phyloP scores from a whole-genome alignment of 129 eudicot species.

The Deinandra increscens region DNA sequence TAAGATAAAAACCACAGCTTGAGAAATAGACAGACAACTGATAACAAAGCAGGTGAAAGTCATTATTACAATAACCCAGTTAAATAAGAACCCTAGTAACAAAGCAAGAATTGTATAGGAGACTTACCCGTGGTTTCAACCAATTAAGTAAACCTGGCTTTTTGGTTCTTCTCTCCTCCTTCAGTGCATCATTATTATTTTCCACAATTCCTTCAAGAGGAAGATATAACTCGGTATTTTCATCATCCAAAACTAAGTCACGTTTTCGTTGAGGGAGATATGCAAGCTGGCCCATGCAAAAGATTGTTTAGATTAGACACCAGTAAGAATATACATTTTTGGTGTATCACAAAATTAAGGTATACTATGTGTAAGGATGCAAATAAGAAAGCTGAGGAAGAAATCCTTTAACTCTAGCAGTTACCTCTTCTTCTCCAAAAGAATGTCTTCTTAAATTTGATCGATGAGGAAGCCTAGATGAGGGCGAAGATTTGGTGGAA shows the following conservation, averaged over 20 bases:
- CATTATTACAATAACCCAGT: background rate
- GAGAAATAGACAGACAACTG: background rate
- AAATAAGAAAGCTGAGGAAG: background rate
- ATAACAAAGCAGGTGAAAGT: background rate
- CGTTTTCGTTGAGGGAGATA: conserved; percentile 90
- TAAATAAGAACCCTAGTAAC: background rate
- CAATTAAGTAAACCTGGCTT: conserved; percentile 88
- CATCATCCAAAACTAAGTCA: conserved; percentile 79
- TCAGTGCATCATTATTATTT: conserved; percentile 46
- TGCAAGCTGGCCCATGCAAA: conserved; percentile 62
- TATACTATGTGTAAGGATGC: background rate
- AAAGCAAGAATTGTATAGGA: conserved; percentile 20
- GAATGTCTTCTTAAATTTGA: conserved; percentile 79
- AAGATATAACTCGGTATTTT: conserved; percentile 57
- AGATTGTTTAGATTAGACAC: conserved; percentile 9
- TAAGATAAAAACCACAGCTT: background rate
- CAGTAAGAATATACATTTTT: background rate
- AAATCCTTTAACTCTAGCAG: background rate
- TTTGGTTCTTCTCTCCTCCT: conserved; percentile 74
- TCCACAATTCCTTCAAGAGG: conserved; percentile 69
- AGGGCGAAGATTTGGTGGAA: conserved; percentile 80
- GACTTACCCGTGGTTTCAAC: conserved; percentile 85
- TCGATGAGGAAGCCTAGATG: conserved; percentile 69
- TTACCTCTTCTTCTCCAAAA: conserved; percentile 98
- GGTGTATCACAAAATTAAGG: conserved; percentile 10